These are phyloP conservation scores for Trametes polyzona DNA, from an alignment of 1,284 basidiomycete species.

Conservation along the genomic window DNA sequence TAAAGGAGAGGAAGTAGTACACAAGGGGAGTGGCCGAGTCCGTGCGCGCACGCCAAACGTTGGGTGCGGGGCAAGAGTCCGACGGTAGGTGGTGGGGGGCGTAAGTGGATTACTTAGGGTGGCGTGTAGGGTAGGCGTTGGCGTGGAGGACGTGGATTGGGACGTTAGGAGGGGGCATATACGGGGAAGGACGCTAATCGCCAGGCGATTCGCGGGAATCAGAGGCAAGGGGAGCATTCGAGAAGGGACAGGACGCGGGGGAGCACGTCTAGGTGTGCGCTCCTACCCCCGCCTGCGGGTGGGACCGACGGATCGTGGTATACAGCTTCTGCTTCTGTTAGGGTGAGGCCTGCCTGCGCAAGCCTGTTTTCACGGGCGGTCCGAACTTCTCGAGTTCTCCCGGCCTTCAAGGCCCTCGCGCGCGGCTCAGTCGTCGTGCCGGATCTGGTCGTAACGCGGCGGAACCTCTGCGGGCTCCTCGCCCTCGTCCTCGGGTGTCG, in stretches of 20 bases:
- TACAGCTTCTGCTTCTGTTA: too few relatives aligned
- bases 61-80: not conserved
- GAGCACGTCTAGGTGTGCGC: constrained; percentile 6
- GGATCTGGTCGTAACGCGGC: constrained; percentile 41
- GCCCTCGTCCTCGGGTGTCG: constrained; percentile 27
- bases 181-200: too few relatives aligned
- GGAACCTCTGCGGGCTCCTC: constrained; percentile 37
- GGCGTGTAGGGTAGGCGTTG: too few relatives aligned
- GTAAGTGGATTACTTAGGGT: too few relatives aligned
- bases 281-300: too few relatives aligned
- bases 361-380: not conserved
- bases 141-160: too few relatives aligned
- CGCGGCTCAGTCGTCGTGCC: constrained; percentile 22
- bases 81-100: not conserved
- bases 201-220: too few relatives aligned
- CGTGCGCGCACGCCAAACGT: not conserved
- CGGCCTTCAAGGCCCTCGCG: not conserved
- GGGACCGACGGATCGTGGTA: too few relatives aligned
- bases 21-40: not conserved
- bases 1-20: not conserved
- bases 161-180: too few relatives aligned
- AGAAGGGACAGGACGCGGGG: not conserved
- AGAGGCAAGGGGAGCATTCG: not conserved
- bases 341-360: too few relatives aligned
- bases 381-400: not conserved